These are phyloP conservation scores for Rhodomyrtus tomentosa DNA, from an alignment of 345 rosid genomes.

Conservation along the genomic window DNA sequence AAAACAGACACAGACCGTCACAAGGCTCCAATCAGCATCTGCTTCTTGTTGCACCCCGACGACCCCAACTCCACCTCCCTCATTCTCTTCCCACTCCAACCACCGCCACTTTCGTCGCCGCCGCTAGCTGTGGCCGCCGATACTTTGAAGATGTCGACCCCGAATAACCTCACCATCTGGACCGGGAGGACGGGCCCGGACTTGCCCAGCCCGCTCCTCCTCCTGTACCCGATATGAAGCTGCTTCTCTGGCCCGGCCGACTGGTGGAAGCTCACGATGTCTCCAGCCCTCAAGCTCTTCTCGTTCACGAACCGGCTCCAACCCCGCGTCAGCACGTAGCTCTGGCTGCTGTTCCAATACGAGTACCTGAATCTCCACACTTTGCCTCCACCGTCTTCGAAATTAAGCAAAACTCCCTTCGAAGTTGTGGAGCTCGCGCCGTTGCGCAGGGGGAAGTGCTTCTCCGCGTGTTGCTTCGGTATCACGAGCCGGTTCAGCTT, in stretches of 20 bases:
- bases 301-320: constrained; percentile 96
- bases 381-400: constrained; percentile 62
- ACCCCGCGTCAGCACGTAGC: constrained; percentile 89
- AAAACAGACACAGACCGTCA: not conserved
- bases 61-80: constrained; percentile 48
- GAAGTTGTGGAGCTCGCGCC: constrained; percentile 11
- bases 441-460: constrained; percentile 58
- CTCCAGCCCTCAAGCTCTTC: constrained; percentile 73
- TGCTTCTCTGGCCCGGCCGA: constrained; percentile 69
- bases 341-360: constrained; percentile 95
- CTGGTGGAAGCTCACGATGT: constrained; percentile 60
- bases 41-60: constrained; percentile 60
- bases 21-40: constrained; percentile 52
- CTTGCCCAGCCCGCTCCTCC: constrained; percentile 14
- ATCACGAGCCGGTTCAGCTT: constrained; percentile 56
- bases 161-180: constrained; percentile 45
- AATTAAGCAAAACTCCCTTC: constrained; percentile 52
- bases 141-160: not conserved
- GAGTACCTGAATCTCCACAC: constrained; percentile 94
- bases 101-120: constrained; percentile 13
- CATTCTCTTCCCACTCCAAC: constrained; percentile 41
- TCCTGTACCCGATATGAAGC: constrained; percentile 54
- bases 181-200: constrained; percentile 19
- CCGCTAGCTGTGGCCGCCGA: not conserved
- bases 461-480: constrained; percentile 63